These are phyloP conservation scores for Stevia rebaudiana DNA, from an alignment of 140 eudicot genomes.

Conservation along the genomic window DNA sequence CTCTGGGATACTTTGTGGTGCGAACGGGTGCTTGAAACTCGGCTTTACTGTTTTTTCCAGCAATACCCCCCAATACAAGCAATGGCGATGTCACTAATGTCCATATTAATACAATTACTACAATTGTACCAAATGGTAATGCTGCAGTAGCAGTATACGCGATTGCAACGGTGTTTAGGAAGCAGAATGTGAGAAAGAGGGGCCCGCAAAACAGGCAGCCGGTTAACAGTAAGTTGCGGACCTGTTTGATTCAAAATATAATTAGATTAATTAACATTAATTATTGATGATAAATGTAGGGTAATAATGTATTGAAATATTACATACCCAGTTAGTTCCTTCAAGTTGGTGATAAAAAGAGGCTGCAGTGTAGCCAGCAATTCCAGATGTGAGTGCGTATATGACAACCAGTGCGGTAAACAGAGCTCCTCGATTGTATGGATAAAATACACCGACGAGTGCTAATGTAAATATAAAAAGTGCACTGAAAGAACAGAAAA, in stretches of 20 bases:
- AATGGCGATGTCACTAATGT: conserved; percentile 73
- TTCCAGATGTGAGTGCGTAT: conserved; percentile 79
- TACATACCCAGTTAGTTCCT: conserved; percentile 78
- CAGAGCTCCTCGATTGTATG: conserved; percentile 78
- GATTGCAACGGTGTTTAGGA: conserved; percentile 50
- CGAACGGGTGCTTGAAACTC: conserved; percentile 88
- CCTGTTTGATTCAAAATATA: conserved; percentile 30
- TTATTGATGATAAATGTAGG: not conserved
- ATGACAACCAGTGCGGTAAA: conserved; percentile 75
- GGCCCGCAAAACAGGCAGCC: conserved; percentile 65
- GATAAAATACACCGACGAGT: conserved; percentile 81
- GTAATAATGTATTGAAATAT: no score
- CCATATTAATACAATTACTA: conserved; percentile 75
- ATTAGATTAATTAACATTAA: conserved; percentile 1
- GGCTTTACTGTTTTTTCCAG: conserved; percentile 75
- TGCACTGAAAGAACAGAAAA: conserved; percentile 36
- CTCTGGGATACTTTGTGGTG: conserved; percentile 77
- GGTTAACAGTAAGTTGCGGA: conserved; percentile 52
- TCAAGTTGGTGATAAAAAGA: conserved; percentile 76
- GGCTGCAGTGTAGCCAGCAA: conserved; percentile 79
- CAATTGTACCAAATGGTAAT: conserved; percentile 70
- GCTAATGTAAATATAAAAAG: conserved; percentile 60
- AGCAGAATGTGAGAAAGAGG: conserved; percentile 60
- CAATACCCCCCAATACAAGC: conserved; percentile 73
- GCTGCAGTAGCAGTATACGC: conserved; percentile 75